Percentiles rank a stretch among this genome's conserved stretches.
phyloP scores from a whole-genome alignment of 1,284 basidiomycete genomes.

The Boletus sp. region DNA sequence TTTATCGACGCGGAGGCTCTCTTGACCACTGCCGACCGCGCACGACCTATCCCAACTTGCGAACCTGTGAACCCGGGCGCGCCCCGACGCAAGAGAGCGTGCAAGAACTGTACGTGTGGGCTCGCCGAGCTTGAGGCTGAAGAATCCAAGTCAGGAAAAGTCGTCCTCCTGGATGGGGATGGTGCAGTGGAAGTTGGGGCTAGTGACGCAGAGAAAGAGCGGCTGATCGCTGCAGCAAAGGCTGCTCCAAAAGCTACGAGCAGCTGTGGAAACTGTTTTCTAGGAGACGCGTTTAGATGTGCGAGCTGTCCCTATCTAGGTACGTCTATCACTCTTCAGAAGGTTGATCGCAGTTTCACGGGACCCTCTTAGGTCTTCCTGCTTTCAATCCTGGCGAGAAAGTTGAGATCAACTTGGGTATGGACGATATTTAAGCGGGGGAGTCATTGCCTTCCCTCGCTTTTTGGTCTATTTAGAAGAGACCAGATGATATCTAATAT shows the following conservation, averaged over 20 bases:
- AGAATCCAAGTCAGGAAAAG: conserved; percentile 57
- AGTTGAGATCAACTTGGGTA: conserved; percentile 82
- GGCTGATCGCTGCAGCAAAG: conserved; percentile 59
- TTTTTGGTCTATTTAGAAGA: not conserved
- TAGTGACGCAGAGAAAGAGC: conserved; percentile 58
- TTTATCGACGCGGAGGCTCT: conserved; percentile 76
- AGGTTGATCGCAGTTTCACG: conserved; percentile 8
- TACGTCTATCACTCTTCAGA: conserved; percentile 39
- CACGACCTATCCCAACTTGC: conserved; percentile 62
- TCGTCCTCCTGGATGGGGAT: conserved; percentile 63
- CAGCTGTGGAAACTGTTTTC: conserved; percentile 96
- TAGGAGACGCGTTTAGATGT: conserved; percentile 97
- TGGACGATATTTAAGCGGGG: conserved; percentile 78
- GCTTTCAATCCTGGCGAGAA: conserved; percentile 99
- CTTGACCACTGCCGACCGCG: conserved; percentile 69
- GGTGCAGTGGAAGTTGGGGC: conserved; percentile 60
- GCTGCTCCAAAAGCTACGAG: conserved; percentile 83
- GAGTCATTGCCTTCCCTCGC: not conserved
- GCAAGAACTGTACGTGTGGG: conserved; percentile 92
- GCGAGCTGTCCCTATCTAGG: conserved; percentile 94
- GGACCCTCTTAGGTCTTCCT: conserved; percentile 65
- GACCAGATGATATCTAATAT: conserved; percentile 58
- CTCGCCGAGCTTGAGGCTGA: conserved; percentile 88
- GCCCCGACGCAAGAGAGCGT: conserved; percentile 80
- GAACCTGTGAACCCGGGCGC: conserved; percentile 52